These are phyloP conservation scores for Pharus latifolius DNA, from an alignment of 176 grass and related monocot species.

Conservation along the genomic window DNA sequence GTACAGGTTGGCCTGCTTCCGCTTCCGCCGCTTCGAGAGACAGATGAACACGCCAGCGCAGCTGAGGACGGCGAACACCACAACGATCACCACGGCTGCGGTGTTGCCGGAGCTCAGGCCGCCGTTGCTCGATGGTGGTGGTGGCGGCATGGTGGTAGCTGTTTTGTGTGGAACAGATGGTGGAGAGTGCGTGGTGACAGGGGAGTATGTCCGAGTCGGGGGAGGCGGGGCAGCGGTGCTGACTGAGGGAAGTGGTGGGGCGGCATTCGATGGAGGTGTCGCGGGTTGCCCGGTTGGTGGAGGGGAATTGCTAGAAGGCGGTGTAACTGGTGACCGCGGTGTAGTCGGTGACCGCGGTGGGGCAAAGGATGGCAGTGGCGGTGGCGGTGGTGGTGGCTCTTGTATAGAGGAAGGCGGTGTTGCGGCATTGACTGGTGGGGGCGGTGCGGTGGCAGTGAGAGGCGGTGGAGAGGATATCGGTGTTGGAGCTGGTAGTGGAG, in stretches of 20 bases:
- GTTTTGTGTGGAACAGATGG: background rate
- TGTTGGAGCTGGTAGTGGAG: background rate
- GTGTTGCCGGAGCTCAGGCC: conserved; percentile 40
- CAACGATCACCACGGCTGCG: conserved; percentile 27
- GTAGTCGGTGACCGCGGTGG: background rate
- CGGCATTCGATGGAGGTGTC: too few species aligned
- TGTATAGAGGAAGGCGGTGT: background rate
- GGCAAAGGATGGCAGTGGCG: background rate
- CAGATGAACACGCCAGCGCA: conserved; percentile 41
- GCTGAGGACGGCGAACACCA: conserved; percentile 32
- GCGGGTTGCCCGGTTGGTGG: too few species aligned
- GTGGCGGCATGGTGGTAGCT: background rate
- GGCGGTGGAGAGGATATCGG: conserved; percentile 13
- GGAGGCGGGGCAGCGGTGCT: conserved; percentile 9
- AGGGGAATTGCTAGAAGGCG: background rate
- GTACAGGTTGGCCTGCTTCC: conserved; percentile 38
- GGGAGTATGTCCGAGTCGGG: background rate
- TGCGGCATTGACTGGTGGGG: conserved; percentile 18
- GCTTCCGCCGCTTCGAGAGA: conserved; percentile 32
- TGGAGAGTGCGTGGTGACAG: background rate
- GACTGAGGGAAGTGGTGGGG: background rate
- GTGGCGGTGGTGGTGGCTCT: background rate
- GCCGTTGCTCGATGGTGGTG: background rate
- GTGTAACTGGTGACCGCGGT: background rate
- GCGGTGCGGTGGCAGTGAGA: background rate